phyloP scores from a whole-genome alignment of 1,284 basidiomycete genomes.

The Rhodotorula sp. region DNA sequence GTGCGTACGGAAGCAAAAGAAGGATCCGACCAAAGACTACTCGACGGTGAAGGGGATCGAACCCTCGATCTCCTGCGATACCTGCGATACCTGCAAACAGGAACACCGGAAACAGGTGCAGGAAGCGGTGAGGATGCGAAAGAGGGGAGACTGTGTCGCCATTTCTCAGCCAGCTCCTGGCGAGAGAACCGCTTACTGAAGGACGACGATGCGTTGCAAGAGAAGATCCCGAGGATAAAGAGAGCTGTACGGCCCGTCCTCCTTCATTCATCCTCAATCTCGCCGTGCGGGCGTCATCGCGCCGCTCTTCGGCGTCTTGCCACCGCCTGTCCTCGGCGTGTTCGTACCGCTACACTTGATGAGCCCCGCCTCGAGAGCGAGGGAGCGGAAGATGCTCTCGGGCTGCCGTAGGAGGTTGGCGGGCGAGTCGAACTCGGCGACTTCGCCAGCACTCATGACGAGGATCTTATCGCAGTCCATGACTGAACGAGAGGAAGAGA shows the following conservation, averaged over 20 bases:
- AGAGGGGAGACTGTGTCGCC: no score
- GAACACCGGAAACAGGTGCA: neutral
- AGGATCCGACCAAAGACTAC: no score
- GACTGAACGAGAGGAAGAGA: neutral
- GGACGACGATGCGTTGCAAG: no score
- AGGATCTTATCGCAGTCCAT: conserved; percentile 50
- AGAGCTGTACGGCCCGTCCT: no score
- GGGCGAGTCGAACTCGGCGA: conserved; percentile 43
- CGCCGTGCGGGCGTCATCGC: conserved; percentile 23
- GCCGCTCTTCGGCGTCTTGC: conserved; percentile 21
- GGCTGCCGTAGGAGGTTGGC: conserved; percentile 35
- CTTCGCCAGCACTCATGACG: conserved; percentile 45
- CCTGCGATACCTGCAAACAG: no score
- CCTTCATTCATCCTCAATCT: neutral
- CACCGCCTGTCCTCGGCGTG: conserved; percentile 12
- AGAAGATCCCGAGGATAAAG: no score
- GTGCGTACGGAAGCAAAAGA: no score
- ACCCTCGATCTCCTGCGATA: no score
- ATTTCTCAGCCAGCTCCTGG: no score
- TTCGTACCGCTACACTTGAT: conserved; percentile 17
- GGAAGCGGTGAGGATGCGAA: no score
- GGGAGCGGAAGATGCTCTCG: conserved; percentile 24
- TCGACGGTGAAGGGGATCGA: no score
- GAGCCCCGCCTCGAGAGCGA: conserved; percentile 27
- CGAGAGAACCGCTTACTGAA: no score